A percentile compares a stretch with the other conserved stretches of the same genome.
Conservation (phyloP, 2,329 filamentous ascomycete genomes). For the Verticillium albo-atrum region DNA sequence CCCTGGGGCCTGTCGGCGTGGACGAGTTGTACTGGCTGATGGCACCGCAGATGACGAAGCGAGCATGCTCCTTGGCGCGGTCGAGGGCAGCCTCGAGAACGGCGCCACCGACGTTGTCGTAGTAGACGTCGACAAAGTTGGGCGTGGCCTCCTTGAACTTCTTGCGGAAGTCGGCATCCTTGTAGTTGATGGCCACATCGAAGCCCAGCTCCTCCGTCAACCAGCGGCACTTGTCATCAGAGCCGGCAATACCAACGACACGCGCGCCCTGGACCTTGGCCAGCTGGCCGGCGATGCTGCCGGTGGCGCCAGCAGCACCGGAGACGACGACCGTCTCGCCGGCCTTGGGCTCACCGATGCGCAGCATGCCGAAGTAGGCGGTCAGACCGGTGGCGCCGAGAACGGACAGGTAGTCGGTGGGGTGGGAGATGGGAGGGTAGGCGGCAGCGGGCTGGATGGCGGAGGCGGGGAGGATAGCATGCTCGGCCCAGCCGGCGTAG, state of each 20-base stretch:
- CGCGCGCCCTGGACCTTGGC: conserved; percentile 64
- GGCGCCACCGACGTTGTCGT: conserved; percentile 70
- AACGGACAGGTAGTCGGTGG: conserved; percentile 58
- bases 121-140: conserved; percentile 64
- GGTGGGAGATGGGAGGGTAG: conserved; percentile 34
- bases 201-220: conserved; percentile 61
- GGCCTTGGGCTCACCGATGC: conserved; percentile 62
- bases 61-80: conserved; percentile 56
- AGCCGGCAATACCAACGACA: conserved; percentile 63
- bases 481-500: conserved; percentile 61
- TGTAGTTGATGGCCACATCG: conserved; percentile 67
- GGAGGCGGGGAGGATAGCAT: conserved; percentile 53
- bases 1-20: conserved; percentile 50
- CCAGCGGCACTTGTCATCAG: conserved; percentile 63
- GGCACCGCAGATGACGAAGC: conserved; percentile 68
- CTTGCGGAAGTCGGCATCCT: conserved; percentile 54
- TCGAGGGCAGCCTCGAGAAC: conserved; percentile 62
- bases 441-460: conserved; percentile 35
- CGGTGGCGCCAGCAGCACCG: conserved; percentile 74
- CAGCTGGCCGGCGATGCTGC: conserved; percentile 72
- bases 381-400: conserved; percentile 67
- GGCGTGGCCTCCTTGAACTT: conserved; percentile 56
- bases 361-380: conserved; percentile 69
- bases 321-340: conserved; percentile 75
- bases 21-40: conserved; percentile 66